These are phyloP conservation scores for Cucurbitaria berberidis DNA, from an alignment of 2,329 filamentous ascomycete genomes.

Conservation along the genomic window DNA sequence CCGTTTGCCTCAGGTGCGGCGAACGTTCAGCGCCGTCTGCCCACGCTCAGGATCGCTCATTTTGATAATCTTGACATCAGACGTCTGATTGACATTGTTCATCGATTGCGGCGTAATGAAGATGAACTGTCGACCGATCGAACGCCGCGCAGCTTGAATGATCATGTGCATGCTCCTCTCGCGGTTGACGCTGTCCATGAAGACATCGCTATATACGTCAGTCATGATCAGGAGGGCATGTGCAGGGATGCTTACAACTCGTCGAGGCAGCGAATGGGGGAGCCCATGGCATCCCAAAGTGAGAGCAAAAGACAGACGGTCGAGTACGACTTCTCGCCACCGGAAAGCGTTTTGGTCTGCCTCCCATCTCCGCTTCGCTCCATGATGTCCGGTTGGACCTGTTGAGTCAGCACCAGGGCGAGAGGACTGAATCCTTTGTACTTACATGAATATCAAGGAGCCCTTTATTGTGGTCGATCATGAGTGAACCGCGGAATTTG, in stretches of 20 bases:
- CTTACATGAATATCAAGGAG: slow-evolving; percentile 75
- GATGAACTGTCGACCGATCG: slow-evolving; percentile 92
- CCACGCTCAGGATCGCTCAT: slow-evolving; percentile 61
- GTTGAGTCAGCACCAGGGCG: slow-evolving; percentile 5
- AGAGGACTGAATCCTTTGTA: neutral
- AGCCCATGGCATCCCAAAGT: slow-evolving; percentile 98
- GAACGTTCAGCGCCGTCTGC: slow-evolving; percentile 52
- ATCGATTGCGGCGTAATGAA: slow-evolving; percentile 94
- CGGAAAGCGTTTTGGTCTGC: slow-evolving; percentile 89
- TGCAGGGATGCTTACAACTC: slow-evolving; percentile 70
- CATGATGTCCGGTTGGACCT: slow-evolving; percentile 72
- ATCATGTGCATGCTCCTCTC: slow-evolving; percentile 94
- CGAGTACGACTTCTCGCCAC: slow-evolving; percentile 97
- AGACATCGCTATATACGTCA: slow-evolving; percentile 71
- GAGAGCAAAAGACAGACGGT: slow-evolving; percentile 92
- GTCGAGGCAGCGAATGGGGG: slow-evolving; percentile 90
- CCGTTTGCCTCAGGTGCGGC: slow-evolving; percentile 4
- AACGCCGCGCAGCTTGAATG: slow-evolving; percentile 81
- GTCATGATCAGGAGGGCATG: slow-evolving; percentile 7
- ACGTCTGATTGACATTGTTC: slow-evolving; percentile 48
- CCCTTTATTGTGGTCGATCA: slow-evolving; percentile 77
- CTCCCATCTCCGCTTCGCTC: slow-evolving; percentile 72
- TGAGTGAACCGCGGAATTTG: slow-evolving; percentile 81
- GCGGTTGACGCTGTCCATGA: slow-evolving; percentile 98
- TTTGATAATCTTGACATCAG: slow-evolving; percentile 82